These are phyloP conservation scores for Boletellus ananas DNA, from an alignment of 768 basidiomycete species.

Conservation along the genomic window DNA sequence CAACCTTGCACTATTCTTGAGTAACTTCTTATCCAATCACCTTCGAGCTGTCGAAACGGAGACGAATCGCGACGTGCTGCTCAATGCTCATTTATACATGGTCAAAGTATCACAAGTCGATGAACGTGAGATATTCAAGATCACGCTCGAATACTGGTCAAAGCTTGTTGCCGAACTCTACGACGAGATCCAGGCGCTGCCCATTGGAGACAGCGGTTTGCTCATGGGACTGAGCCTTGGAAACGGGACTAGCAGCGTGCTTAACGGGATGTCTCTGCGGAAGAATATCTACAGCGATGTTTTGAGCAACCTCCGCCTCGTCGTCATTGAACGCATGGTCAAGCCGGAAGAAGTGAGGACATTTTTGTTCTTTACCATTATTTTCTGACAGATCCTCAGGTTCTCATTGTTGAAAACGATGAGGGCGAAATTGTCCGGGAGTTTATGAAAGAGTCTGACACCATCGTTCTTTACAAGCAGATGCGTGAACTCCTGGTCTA, in stretches of 20 bases:
- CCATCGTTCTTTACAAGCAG: constrained; percentile 97
- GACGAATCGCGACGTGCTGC: constrained; percentile 82
- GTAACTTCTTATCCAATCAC: constrained; percentile 93
- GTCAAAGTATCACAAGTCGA: constrained; percentile 98
- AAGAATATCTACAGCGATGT: constrained; percentile 97
- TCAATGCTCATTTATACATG: constrained; percentile 97
- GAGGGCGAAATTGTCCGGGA: constrained; percentile 99
- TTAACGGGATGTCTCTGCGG: constrained; percentile 74
- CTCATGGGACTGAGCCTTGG: constrained; percentile 88
- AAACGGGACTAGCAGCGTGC: constrained; percentile 57
- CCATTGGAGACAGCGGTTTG: constrained; percentile 80
- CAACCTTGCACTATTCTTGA: constrained; percentile 95
- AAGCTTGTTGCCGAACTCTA: constrained; percentile 96
- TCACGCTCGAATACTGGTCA: constrained; percentile 96
- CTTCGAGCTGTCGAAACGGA: constrained; percentile 93
- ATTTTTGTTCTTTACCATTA: background rate
- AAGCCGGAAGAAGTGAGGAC: constrained; percentile 91
- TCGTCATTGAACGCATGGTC: constrained; percentile 98
- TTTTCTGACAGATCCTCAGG: constrained; percentile 44
- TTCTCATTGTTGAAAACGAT: constrained; percentile 97
- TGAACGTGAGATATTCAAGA: constrained; percentile 99
- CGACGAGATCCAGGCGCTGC: constrained; percentile 91
- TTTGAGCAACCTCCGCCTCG: constrained; percentile 86
- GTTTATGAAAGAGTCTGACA: constrained; percentile 98
- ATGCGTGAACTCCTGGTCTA: constrained; percentile 98